These are phyloP conservation scores for Ramichloridium luteum DNA, from an alignment of 2,329 filamentous ascomycete genomes.

Conservation along the genomic window DNA sequence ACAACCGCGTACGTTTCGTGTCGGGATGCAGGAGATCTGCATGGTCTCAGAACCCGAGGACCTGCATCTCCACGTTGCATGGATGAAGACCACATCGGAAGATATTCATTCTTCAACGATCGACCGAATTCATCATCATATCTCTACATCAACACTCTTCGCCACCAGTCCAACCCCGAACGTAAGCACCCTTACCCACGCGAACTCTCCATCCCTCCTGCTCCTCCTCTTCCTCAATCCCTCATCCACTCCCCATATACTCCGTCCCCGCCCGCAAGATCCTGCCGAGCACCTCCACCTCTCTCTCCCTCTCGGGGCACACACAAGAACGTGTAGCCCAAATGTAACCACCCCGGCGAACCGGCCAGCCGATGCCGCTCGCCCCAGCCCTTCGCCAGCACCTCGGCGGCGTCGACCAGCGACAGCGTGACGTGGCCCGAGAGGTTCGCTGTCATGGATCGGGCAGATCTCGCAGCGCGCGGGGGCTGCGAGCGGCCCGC, in stretches of 20 bases:
- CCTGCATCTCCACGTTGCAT: no score
- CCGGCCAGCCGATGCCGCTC: constrained; percentile 9
- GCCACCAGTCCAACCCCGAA: no score
- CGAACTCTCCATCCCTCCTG: no score
- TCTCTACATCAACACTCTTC: no score
- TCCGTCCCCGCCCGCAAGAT: constrained; percentile 9
- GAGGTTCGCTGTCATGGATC: constrained; percentile 7
- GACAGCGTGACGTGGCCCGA: constrained; percentile 9
- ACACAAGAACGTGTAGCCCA: constrained; percentile 11
- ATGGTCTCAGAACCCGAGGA: no score
- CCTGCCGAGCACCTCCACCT: constrained; percentile 4
- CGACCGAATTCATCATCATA: no score
- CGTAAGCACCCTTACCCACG: no score
- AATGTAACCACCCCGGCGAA: constrained; percentile 5
- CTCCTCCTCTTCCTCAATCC: no score
- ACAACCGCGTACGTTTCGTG: no score
- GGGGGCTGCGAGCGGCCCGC: constrained; percentile 1
- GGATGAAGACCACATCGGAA: no score
- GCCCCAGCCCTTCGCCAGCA: constrained; percentile 9
- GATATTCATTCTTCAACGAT: no score
- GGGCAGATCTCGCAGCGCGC: constrained; percentile 8
- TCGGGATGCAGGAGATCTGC: no score
- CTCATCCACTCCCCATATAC: constrained; percentile 5
- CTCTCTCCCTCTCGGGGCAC: constrained; percentile 6
- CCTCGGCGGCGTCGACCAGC: constrained; percentile 7